These are phyloP conservation scores for Candida endomychidarum DNA, from an alignment of 805 yeast genomes.

Conservation along the genomic window DNA sequence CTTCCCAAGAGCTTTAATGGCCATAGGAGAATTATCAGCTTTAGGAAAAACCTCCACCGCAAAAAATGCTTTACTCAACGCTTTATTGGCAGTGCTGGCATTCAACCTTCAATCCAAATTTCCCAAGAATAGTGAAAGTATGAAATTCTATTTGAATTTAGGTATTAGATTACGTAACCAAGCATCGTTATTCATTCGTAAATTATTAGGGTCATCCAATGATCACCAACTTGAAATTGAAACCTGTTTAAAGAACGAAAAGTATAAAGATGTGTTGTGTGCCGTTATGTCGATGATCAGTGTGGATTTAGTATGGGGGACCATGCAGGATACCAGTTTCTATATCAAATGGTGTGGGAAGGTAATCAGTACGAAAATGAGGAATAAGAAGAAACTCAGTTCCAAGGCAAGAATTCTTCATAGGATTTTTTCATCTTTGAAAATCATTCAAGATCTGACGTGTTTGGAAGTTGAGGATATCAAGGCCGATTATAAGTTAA, in stretches of 20 bases:
- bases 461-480: conserved; percentile 39
- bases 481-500: conserved; percentile 18
- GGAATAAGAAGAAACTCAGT: conserved; percentile 59
- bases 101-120: conserved; percentile 76
- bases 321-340: conserved; percentile 79
- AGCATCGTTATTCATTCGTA: conserved; percentile 66
- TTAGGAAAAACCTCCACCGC: conserved; percentile 74
- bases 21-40: conserved; percentile 77
- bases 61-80: conserved; percentile 74
- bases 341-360: conserved; percentile 76
- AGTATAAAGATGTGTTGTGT: conserved; percentile 79
- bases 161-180: conserved; percentile 76
- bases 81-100: conserved; percentile 77
- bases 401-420: conserved; percentile 77
- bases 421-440: conserved; percentile 72
- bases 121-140: conserved; percentile 60
- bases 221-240: conserved; percentile 39
- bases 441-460: conserved; percentile 76
- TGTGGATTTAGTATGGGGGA: conserved; percentile 87
- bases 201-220: conserved; percentile 43
- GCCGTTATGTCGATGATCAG: conserved; percentile 85
- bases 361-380: conserved; percentile 69
- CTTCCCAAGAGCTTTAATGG: conserved; percentile 78
- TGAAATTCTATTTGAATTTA: conserved; percentile 66
- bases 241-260: conserved; percentile 51